Evolutionary conservation across 2,329 filamentous ascomycete species (phyloP).

Genomic region (Xylaria sp.): DNA sequence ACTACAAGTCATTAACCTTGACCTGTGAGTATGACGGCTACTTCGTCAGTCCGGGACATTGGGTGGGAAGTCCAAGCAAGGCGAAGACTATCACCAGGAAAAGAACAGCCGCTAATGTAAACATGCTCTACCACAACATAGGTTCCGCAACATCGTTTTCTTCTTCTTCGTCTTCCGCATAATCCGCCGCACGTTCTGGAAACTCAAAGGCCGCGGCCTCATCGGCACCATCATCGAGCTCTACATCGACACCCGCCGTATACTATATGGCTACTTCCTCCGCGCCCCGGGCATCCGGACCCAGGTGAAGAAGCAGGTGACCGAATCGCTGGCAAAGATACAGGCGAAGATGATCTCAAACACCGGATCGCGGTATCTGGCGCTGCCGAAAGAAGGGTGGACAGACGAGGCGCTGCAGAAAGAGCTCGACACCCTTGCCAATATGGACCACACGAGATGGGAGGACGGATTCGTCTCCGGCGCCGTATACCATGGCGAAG

Average conservation of each 20-base stretch:
- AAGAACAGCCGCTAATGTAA: constrained; percentile 18
- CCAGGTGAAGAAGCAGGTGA: constrained; percentile 86
- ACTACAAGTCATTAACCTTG: constrained; percentile 71
- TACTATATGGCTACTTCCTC: constrained; percentile 86
- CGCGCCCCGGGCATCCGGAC: constrained; percentile 85
- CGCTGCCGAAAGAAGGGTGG: constrained; percentile 87
- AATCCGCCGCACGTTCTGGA: constrained; percentile 81
- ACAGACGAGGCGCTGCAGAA: constrained; percentile 79
- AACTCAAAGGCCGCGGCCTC: constrained; percentile 88
- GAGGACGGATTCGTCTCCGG: constrained; percentile 95
- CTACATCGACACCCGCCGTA: constrained; percentile 77
- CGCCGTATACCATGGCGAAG: constrained; percentile 94
- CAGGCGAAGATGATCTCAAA: constrained; percentile 84
- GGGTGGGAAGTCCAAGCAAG: background rate
- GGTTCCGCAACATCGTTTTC: constrained; percentile 88
- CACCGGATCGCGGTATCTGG: constrained; percentile 77
- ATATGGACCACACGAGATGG: constrained; percentile 95
- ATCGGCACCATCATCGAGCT: constrained; percentile 80
- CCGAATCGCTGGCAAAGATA: constrained; percentile 81
- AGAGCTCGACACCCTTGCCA: constrained; percentile 81
- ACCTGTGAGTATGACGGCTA: constrained; percentile 66
- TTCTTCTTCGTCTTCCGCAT: constrained; percentile 87
- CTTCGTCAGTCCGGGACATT: background rate
- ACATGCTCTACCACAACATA: constrained; percentile 50
- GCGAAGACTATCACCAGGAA: background rate